phyloP scores from a whole-genome alignment of 352 stramenopile genomes.

The Globisporangium radiosum region DNA sequence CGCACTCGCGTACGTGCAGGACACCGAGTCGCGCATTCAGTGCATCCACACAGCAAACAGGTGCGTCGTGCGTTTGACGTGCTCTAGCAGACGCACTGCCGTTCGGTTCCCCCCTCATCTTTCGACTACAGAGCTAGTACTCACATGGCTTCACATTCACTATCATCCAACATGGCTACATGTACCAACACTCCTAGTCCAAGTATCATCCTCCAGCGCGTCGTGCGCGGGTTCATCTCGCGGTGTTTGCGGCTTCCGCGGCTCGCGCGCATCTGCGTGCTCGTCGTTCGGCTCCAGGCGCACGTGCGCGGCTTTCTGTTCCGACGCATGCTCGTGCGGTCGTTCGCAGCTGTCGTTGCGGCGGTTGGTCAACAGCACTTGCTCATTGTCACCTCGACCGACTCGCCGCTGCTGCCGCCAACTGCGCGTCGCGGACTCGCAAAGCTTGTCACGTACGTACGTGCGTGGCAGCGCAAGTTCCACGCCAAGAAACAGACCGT shows the following conservation, averaged over 20 bases:
- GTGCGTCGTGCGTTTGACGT: constrained; percentile 3
- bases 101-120: not conserved
- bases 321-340: constrained; percentile 28
- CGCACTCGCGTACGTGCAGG: constrained; percentile 27
- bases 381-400: constrained; percentile 28
- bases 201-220: constrained; percentile 26
- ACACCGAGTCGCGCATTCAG: constrained; percentile 23
- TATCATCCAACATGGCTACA: too few species aligned
- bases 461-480: constrained; percentile 45
- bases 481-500: constrained; percentile 53
- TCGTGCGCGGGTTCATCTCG: constrained; percentile 47
- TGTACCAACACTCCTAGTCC: constrained; percentile 11
- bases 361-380: constrained; percentile 38
- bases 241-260: constrained; percentile 28
- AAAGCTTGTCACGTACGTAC: constrained; percentile 42
- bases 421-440: constrained; percentile 36
- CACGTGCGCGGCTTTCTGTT: constrained; percentile 59
- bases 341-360: constrained; percentile 47
- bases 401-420: constrained; percentile 21
- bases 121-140: not conserved
- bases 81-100: too few species aligned
- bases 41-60: constrained; percentile 38
- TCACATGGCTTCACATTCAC: not conserved
- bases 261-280: constrained; percentile 33
- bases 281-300: constrained; percentile 51